Evolutionary conservation across 176 grass and related monocot species (phyloP).

Genomic region (Eleusine coracana): DNA sequence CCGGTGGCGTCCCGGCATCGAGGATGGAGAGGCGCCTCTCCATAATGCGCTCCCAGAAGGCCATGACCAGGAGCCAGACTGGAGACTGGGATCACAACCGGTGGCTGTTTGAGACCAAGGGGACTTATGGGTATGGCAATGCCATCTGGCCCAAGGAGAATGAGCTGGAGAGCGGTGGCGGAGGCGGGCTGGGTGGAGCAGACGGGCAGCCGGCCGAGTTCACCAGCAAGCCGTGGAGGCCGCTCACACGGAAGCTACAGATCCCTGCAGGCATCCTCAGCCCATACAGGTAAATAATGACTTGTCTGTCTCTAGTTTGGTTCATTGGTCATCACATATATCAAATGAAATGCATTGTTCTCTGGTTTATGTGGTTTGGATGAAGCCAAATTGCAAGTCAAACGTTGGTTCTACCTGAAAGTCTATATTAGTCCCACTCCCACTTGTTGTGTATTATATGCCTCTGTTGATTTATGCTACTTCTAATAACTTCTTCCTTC

Average conservation of each 20-base stretch:
- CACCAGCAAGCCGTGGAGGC: slow-evolving; percentile 86
- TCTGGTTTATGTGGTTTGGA: slow-evolving; percentile 15
- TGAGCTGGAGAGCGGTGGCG: slow-evolving; percentile 28
- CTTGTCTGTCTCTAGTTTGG: background rate
- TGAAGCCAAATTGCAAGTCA: slow-evolving; percentile 23
- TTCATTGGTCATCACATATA: slow-evolving; percentile 20
- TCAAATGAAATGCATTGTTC: background rate
- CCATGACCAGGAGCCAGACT: slow-evolving; percentile 87
- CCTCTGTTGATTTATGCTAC: background rate
- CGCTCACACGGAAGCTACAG: slow-evolving; percentile 83
- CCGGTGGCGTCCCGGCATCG: slow-evolving; percentile 29
- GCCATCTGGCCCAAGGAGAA: slow-evolving; percentile 93
- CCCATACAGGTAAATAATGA: slow-evolving; percentile 79
- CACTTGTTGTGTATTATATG: background rate
- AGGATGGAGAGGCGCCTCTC: slow-evolving; percentile 89
- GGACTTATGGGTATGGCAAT: slow-evolving; percentile 95
- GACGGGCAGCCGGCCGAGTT: slow-evolving; percentile 68
- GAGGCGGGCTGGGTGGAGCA: slow-evolving; percentile 45
- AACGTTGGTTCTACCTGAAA: slow-evolving; percentile 37
- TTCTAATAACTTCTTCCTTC: slow-evolving; percentile 9
- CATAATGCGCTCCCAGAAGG: slow-evolving; percentile 66
- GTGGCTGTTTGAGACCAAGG: slow-evolving; percentile 97
- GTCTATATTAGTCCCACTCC: slow-evolving; percentile 17
- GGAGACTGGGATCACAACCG: slow-evolving; percentile 92
- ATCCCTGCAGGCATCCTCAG: slow-evolving; percentile 79